Conservation (phyloP, 768 basidiomycete genomes). For the Amylocystis lapponica region DNA sequence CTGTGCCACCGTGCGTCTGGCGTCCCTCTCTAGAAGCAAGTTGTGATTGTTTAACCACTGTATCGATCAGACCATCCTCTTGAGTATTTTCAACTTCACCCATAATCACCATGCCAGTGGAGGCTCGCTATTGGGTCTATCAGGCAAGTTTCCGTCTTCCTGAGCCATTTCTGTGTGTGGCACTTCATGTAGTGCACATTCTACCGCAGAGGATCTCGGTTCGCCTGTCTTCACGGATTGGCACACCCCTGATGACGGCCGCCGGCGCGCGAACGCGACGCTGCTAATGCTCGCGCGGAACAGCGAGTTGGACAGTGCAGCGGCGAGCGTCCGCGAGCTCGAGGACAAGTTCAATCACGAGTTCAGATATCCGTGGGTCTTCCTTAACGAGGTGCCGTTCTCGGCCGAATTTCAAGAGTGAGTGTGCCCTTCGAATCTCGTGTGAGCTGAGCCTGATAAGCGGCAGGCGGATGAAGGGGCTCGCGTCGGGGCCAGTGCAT, state of each 20-base stretch:
- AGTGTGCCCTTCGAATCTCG: slow-evolving; percentile 13
- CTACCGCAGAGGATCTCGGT: background rate
- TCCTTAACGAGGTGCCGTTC: slow-evolving; percentile 84
- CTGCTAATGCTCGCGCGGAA: slow-evolving; percentile 56
- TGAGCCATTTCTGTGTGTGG: background rate
- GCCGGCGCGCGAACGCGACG: slow-evolving; percentile 26
- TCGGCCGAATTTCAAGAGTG: slow-evolving; percentile 66
- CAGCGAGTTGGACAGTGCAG: slow-evolving; percentile 48
- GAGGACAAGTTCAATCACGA: slow-evolving; percentile 85
- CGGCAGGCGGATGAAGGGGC: slow-evolving; percentile 15
- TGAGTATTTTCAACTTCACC: background rate
- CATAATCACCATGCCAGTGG: background rate
- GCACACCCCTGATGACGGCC: background rate
- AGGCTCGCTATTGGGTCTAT: background rate
- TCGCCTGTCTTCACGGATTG: background rate
- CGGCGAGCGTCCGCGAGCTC: slow-evolving; percentile 64
- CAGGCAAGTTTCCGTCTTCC: background rate
- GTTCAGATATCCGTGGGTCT: slow-evolving; percentile 80
- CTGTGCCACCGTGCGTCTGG: background rate
- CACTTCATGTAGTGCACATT: background rate
- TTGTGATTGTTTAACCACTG: background rate
- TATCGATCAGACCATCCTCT: background rate
- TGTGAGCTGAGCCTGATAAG: background rate
- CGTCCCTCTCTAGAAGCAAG: background rate
- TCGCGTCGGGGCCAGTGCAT: slow-evolving; percentile 31